Evolutionary conservation across 2,329 filamentous ascomycete genomes (phyloP), one percentile per base, ranked within the genome.

Genomic region (Simplicillium sp.): DNA sequence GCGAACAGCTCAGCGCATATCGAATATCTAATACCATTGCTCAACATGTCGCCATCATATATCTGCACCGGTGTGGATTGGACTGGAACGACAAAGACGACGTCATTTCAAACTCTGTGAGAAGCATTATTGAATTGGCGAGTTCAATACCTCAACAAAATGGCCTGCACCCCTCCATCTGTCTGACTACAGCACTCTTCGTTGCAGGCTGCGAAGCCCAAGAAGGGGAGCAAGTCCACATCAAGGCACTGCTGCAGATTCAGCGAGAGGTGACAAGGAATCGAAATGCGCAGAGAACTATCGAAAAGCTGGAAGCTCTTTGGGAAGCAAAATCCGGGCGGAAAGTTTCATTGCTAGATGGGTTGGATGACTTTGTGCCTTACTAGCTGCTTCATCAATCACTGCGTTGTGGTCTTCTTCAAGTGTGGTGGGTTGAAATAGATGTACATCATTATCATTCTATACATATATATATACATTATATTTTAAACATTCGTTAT

Each of bases 261-360:
- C 33, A 36, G 32, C 28, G 25, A 16, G 41, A 39, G 12, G 14
- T 39, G 15, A 36, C 41, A 3, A 25, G 29, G 17, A 37, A 39
- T 29, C 37, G 36, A 11, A 33, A 33, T 33, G 37, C 41, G 11
- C 17, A 18, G 7, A n/a, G 37, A 18, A 36, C 41, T 3, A 12
- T 34, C 11, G 31, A 34, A 25, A 39, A 20, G 25, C 37, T 42
- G 1, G 37, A 36, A n/a, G 18, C 15, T 6, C 11, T 43, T 12
- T 34, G 14, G 33, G 11, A 28, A 12, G 20, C 20, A 25, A 25
- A 25, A 9, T 25, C 20, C 5, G 20, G 9, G 9, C 6, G 20
- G 20, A 25, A 25, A 9, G 20, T 25, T 25, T 25, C 20, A 25
- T 25, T 25, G 9, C 9, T 25, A 25, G 20, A 9, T 9, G 20